phyloP scores from a whole-genome alignment of 495 filamentous ascomycete species.

The Geoglossum glabrum region DNA sequence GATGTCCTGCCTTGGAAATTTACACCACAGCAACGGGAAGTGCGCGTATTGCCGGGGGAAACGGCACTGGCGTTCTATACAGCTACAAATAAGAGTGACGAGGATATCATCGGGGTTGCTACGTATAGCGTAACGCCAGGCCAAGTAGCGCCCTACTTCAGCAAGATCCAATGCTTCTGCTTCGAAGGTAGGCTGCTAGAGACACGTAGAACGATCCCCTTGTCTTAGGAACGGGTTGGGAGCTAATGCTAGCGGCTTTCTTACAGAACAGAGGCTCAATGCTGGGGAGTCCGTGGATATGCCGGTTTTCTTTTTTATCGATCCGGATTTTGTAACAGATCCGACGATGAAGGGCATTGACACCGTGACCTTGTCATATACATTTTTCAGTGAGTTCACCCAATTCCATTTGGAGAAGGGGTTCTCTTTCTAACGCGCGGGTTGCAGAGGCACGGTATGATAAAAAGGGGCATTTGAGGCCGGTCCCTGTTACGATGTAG shows the following conservation, averaged over 20 bases:
- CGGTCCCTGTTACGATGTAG: conserved; percentile 4
- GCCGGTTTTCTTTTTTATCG: conserved; percentile 99
- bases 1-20: conserved; percentile 97
- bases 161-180: conserved; percentile 99
- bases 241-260: not conserved
- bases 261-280: conserved; percentile 56
- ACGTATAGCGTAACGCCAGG: conserved; percentile 94
- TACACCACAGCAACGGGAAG: conserved; percentile 87
- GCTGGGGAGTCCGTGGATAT: conserved; percentile 97
- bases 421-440: conserved; percentile 4
- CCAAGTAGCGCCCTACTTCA: conserved; percentile 93
- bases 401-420: not conserved
- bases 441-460: conserved; percentile 63
- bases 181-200: conserved; percentile 47
- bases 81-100: conserved; percentile 69
- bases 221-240: not conserved
- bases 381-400: conserved; percentile 76
- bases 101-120: conserved; percentile 93
- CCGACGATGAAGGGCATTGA: conserved; percentile 83
- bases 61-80: conserved; percentile 97
- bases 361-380: conserved; percentile 88
- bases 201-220: not conserved
- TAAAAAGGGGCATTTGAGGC: conserved; percentile 38
- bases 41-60: conserved; percentile 84
- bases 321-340: conserved; percentile 86